A percentile compares a stretch with the other conserved stretches of the same genome.
Conservation (phyloP, 495 filamentous ascomycete species). For the Tirmania nivea region DNA sequence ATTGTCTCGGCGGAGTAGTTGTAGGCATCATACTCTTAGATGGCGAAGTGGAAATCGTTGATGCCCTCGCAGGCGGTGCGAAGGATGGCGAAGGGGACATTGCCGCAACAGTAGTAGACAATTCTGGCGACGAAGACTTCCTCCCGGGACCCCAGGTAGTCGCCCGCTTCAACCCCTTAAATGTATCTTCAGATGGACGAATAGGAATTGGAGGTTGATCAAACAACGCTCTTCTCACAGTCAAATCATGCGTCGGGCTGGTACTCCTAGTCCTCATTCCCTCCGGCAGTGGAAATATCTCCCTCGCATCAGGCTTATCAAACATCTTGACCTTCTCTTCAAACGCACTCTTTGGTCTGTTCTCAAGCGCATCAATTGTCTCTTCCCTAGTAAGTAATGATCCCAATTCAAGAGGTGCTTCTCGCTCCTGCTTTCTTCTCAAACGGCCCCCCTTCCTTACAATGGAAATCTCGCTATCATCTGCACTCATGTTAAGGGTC, state of each 20-base stretch:
- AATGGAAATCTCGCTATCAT: background rate
- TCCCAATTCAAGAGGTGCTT: background rate
- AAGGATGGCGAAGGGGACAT: no score
- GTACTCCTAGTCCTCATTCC: background rate
- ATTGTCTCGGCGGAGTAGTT: background rate
- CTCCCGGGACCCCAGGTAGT: background rate
- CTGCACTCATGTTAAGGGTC: background rate
- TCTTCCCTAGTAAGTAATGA: background rate
- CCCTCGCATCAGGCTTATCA: background rate
- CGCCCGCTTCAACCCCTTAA: background rate
- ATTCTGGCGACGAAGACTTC: background rate
- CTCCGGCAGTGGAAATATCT: background rate
- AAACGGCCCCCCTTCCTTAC: background rate
- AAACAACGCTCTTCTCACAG: background rate
- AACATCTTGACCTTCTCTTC: background rate
- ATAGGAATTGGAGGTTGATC: background rate
- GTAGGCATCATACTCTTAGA: background rate
- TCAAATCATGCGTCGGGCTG: background rate
- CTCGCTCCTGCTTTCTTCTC: background rate
- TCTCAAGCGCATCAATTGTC: background rate
- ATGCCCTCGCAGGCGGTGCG: no score
- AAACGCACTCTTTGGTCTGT: background rate
- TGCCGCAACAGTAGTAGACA: no score
- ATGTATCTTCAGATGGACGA: background rate
- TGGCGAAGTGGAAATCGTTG: background rate